These are phyloP conservation scores for Hysterangium stoloniferum DNA, from an alignment of 768 basidiomycete genomes.

Conservation along the genomic window DNA sequence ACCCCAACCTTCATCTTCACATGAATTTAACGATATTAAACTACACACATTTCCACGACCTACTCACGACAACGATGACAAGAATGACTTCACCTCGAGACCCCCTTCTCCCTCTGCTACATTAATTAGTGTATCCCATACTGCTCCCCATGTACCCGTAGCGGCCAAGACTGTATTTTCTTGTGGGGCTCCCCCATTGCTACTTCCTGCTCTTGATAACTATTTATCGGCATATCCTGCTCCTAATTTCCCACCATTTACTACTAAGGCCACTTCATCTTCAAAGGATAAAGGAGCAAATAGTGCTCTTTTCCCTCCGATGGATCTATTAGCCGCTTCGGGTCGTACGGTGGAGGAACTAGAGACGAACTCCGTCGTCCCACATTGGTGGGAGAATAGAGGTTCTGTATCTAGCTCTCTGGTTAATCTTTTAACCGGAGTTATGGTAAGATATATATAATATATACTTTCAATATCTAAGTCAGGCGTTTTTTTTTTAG, in stretches of 20 bases:
- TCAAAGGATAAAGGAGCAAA: constrained; percentile 13
- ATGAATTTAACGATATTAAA: constrained; percentile 1
- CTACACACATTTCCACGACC: constrained; percentile 8
- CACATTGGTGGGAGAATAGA: constrained; percentile 49
- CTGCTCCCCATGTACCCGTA: constrained; percentile 35
- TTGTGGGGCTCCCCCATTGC: constrained; percentile 48
- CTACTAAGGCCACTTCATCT: not conserved
- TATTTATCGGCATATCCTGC: constrained; percentile 42
- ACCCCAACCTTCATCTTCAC: not conserved
- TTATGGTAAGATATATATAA: constrained; percentile 36
- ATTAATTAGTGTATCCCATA: not conserved
- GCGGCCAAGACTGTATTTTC: constrained; percentile 52
- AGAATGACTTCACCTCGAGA: not conserved
- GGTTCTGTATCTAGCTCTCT: constrained; percentile 41
- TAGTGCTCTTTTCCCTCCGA: constrained; percentile 49
- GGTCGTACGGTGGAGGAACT: constrained; percentile 50
- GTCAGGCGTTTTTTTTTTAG: constrained; percentile 25
- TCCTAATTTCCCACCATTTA: constrained; percentile 31
- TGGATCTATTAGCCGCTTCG: constrained; percentile 44
- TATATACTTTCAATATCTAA: not conserved
- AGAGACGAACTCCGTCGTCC: constrained; percentile 42
- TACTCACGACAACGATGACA: constrained; percentile 5
- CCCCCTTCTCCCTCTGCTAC: constrained; percentile 13
- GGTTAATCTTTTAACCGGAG: constrained; percentile 41
- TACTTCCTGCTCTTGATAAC: constrained; percentile 54